Conservation (phyloP, 495 filamentous ascomycete species). For the Trichocladium uniseriatum region DNA sequence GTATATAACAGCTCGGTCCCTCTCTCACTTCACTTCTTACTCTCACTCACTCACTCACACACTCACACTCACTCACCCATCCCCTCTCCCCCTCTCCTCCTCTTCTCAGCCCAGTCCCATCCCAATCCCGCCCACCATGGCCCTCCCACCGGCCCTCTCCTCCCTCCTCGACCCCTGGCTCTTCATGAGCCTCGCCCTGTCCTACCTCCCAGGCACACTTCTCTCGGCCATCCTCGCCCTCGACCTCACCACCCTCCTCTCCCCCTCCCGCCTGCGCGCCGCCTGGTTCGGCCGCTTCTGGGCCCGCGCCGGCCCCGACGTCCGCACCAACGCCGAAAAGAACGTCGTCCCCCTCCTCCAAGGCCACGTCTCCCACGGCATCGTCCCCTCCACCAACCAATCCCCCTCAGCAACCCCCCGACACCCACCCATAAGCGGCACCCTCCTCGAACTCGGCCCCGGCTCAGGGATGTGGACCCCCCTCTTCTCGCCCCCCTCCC, state of each 20-base stretch:
- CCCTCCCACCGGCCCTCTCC: constrained; percentile 6
- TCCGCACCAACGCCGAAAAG: constrained; percentile 20
- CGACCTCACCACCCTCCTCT: constrained; percentile 25
- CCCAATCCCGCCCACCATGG: neutral
- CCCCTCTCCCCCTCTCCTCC: neutral
- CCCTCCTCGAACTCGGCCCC: constrained; percentile 41
- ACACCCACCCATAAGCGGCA: constrained; percentile 26
- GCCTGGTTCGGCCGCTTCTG: constrained; percentile 46
- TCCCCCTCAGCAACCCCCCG: neutral
- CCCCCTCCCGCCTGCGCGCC: constrained; percentile 25
- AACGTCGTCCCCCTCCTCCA: constrained; percentile 35
- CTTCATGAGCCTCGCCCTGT: constrained; percentile 31
- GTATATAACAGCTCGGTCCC: neutral
- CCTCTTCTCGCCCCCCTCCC: constrained; percentile 19
- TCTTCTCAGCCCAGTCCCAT: neutral
- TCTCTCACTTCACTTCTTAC: neutral
- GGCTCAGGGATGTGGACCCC: constrained; percentile 40
- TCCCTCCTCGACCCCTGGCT: constrained; percentile 30
- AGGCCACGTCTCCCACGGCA: constrained; percentile 26
- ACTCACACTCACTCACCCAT: neutral
- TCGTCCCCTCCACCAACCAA: too few relatives aligned
- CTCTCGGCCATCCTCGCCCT: constrained; percentile 19
- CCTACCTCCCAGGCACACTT: constrained; percentile 31
- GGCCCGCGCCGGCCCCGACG: constrained; percentile 30
- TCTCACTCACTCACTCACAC: neutral